Evolutionary conservation across 1,284 basidiomycete species (phyloP).

Genomic region (Abortiporus biennis): DNA sequence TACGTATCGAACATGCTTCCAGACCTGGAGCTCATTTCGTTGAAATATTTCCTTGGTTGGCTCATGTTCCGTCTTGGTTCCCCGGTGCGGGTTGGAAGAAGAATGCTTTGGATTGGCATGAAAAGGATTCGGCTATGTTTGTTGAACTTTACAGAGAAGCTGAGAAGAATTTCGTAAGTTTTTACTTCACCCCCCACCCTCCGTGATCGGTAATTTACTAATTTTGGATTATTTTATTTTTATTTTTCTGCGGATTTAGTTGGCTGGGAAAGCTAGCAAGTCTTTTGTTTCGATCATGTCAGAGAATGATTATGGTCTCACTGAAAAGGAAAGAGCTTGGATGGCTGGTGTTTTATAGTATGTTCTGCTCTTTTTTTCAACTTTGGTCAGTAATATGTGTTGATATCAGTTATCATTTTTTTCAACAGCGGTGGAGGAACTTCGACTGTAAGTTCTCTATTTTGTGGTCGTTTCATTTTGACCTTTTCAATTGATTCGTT

Average conservation of each 20-base stretch:
- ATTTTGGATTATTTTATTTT: not conserved
- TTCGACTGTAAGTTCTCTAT: conserved; percentile 2
- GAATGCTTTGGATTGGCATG: not conserved
- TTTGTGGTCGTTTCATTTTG: not conserved
- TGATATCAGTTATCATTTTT: not conserved
- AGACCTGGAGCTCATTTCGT: conserved; percentile 9
- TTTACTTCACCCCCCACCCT: not conserved
- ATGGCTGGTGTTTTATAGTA: conserved; percentile 4
- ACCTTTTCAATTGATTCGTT: not conserved
- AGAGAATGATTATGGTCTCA: conserved; percentile 1
- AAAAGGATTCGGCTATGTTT: conserved; percentile 1
- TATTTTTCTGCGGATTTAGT: not conserved
- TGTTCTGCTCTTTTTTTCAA: not conserved
- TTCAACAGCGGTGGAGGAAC: conserved; percentile 4
- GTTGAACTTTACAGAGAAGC: conserved; percentile 4
- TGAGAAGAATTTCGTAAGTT: conserved; percentile 1
- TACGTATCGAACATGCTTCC: conserved; percentile 3
- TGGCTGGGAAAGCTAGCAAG: not conserved
- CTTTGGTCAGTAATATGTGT: not conserved
- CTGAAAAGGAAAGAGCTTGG: conserved; percentile 8
- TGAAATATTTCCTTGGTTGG: conserved; percentile 9
- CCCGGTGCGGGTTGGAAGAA: conserved; percentile 1
- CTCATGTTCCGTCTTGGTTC: conserved; percentile 1
- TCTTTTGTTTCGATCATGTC: conserved; percentile 1
- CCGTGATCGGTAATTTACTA: too few relatives aligned